Evolutionary conservation across 2,329 filamentous ascomycete genomes (phyloP), one percentile per base, ranked within the genome.

Genomic region (Beauveria caledonica): DNA sequence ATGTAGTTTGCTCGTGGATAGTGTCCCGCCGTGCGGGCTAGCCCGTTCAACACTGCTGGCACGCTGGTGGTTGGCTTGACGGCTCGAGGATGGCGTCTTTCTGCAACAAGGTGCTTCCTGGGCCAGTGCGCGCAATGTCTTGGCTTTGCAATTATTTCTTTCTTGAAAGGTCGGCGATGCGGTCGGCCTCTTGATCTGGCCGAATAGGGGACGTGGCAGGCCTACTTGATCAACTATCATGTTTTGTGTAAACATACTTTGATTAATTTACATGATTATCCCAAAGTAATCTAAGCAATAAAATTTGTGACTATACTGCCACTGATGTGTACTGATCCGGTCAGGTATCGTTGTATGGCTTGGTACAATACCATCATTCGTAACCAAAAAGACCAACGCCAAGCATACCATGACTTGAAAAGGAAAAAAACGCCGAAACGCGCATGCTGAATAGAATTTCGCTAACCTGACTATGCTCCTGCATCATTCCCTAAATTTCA

Each of bases 11-110:
- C 27, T 42, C 53, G 44, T 42, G 46, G 11, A 44, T 60, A 13
- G 40, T 39, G 45, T 29, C 33, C 55, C 36, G 3, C 36, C 10
- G 19, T 6, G 17, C 19, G 49, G 50, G 42, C 42, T 50, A 27
- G 49, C 42, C 40, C 27, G 50, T 60, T 60, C 49, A 60, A 60
- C 49, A 60, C 58, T n/a, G 50, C 58, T 54, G 58, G 49, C 42
- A 17, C 33, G 33, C 21, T 8, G 42, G 19, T 21, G 13, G 55
- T 19, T 29, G 21, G 21, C 29, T 10, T 4, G 27, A 6, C 8
- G 27, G 23, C 46, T 50, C 45, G 11, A 17, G 8, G 11, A 29
- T 21, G 4, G n/a, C 55, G 29, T 23, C 4, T 33, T 56, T 50
- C 23, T 36, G 42, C 19, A 58, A 58, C 55, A 58, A 58, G 33